Base-by-base conservation (phyloP, 2,329 filamentous ascomycete species). In the Coleophoma eucalyptorum region DNA sequence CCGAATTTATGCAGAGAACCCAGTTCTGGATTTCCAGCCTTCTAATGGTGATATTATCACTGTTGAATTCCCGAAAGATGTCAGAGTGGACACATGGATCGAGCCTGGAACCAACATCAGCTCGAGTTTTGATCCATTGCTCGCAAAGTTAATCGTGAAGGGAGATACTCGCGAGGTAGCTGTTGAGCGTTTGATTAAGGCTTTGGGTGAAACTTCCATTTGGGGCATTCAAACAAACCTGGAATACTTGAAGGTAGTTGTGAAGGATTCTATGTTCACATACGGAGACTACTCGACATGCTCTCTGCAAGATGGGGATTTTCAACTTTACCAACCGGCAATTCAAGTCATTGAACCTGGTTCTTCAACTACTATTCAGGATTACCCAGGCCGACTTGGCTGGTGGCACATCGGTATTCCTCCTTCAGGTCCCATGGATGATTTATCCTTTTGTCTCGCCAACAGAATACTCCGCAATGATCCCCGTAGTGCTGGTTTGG, bases 81-180 rank as follows among this genome's bases (percentile, higher is more conserved):
- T 0, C 83, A 77, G 86, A 8, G 83, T 89, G 49, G 86, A 89
- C 58, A 83, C 83, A 5, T 86, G 86, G 13, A 87, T 90, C 55
- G 75, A 81, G 19, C 71, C 78, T 33, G 86, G 86, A 7, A 86
- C 88, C 51, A 79, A 86, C 58, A 80, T 90, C 1, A 87, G 86
- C 0, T 82, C 83, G 3, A 81, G 87, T 55, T 90, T 89, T 62
- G 87, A 90, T 58, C 86, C 87, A 0, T 85, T 90, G 77, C 83
- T 90, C 42, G 82, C 86, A 1, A 90, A 90, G 62, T 71, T 90
- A 55, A 89, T 37, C 68, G 78, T 78, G 0, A 90, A 77, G 44
- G 86, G 81, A 0, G 69, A 73, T 1, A 75, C 76, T 37, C 76
- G 87, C 20, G 69, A 76, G 52, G 78, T 81, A 35, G 84, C 85